phyloP scores from a whole-genome alignment of 805 yeast species.

The Candida montana region DNA sequence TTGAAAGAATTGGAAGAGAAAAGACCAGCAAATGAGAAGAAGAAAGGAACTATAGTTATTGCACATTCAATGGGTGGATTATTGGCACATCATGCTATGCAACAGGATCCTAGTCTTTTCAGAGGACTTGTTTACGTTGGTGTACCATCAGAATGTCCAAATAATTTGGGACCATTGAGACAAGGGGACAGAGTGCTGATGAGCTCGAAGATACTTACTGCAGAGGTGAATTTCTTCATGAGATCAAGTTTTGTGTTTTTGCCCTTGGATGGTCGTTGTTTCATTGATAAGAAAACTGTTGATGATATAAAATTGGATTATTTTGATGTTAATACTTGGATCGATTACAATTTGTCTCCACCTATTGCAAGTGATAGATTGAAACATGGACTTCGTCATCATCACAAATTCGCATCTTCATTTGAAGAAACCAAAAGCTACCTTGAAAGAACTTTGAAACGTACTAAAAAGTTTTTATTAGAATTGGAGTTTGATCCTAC shows the following conservation, averaged over 20 bases:
- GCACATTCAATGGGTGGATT: constrained; percentile 97
- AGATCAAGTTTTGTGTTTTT: constrained; percentile 75
- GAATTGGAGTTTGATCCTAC: constrained; percentile 50
- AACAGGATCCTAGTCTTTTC: constrained; percentile 58
- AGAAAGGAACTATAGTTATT: constrained; percentile 58
- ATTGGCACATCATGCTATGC: constrained; percentile 75
- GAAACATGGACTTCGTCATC: constrained; percentile 4
- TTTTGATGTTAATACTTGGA: constrained; percentile 80
- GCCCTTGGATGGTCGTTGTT: constrained; percentile 72
- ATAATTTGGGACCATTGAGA: constrained; percentile 80
- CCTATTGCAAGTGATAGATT: constrained; percentile 42
- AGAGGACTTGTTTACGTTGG: constrained; percentile 80
- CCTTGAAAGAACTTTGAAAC: constrained; percentile 51
- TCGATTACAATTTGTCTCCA: constrained; percentile 68
- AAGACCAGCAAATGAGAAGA: constrained; percentile 33
- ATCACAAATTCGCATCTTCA: constrained; percentile 24
- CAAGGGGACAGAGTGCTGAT: constrained; percentile 76
- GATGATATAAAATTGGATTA: constrained; percentile 63
- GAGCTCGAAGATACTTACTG: constrained; percentile 68
- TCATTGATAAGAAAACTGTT: constrained; percentile 55
- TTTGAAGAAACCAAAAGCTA: constrained; percentile 59
- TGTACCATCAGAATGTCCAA: constrained; percentile 76
- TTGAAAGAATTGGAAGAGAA: constrained; percentile 40
- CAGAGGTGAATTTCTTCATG: constrained; percentile 84
- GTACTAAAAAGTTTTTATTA: constrained; percentile 52